Percentiles rank a stretch among this genome's conserved stretches.
phyloP scores from a whole-genome alignment of 2,329 filamentous ascomycete species.

The Cercospora canescens region DNA sequence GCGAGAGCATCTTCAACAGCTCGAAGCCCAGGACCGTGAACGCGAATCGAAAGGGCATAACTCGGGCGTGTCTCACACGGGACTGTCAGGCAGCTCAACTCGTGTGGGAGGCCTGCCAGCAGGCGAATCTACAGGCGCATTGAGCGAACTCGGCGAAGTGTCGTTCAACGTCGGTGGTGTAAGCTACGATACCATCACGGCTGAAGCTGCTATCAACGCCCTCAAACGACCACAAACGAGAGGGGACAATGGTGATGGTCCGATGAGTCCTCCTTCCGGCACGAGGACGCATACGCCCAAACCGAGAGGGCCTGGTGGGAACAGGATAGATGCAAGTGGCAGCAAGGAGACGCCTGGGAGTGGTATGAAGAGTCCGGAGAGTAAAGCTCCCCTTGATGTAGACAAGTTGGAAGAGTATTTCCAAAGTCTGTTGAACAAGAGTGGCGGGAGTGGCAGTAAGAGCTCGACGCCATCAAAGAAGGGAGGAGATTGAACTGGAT shows the following conservation, averaged over 20 bases:
- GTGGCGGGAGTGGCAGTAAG: slow-evolving; percentile 32
- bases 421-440: slow-evolving; percentile 58
- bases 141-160: slow-evolving; percentile 36
- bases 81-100: slow-evolving; percentile 19
- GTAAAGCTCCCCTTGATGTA: slow-evolving; percentile 50
- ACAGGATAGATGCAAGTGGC: slow-evolving; percentile 12
- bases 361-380: slow-evolving; percentile 30
- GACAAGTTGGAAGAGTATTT: slow-evolving; percentile 63
- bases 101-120: slow-evolving; percentile 30
- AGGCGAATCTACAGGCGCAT: slow-evolving; percentile 39
- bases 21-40: slow-evolving; percentile 67
- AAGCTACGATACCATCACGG: slow-evolving; percentile 51
- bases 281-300: slow-evolving; percentile 20
- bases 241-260: slow-evolving; percentile 1
- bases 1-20: slow-evolving; percentile 64
- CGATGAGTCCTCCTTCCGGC: slow-evolving; percentile 12
- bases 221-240: slow-evolving; percentile 28
- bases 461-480: slow-evolving; percentile 20
- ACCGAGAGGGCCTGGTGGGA: slow-evolving; percentile 12
- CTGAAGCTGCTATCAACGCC: slow-evolving; percentile 36
- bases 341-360: slow-evolving; percentile 10
- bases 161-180: slow-evolving; percentile 95
- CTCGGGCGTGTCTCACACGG: slow-evolving; percentile 22
- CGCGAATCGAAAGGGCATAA: slow-evolving; percentile 42
- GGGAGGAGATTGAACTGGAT: neutral